Evolutionary conservation across 306 rosid genomes (phyloP).

Genomic region (Morella rubra): DNA sequence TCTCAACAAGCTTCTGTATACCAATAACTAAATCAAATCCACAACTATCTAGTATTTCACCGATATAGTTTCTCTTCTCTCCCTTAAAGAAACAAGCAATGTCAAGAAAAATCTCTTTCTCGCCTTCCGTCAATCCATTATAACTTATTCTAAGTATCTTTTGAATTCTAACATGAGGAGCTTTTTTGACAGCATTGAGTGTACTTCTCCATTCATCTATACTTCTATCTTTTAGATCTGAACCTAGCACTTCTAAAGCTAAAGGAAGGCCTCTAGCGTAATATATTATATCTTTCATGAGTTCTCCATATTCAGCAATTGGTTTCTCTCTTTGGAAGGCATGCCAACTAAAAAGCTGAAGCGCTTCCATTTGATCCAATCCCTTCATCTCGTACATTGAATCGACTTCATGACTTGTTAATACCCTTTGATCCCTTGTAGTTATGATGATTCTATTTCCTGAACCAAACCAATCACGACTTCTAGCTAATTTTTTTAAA

Average conservation of each 20-base stretch:
- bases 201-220: too few species aligned
- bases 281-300: background rate
- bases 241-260: constrained; percentile 32
- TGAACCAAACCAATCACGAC: constrained; percentile 33
- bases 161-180: too few species aligned
- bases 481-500: constrained; percentile 27
- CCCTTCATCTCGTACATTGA: constrained; percentile 2
- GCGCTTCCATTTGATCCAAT: too few species aligned
- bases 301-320: constrained; percentile 5
- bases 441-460: constrained; percentile 37
- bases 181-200: too few species aligned
- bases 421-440: constrained; percentile 30
- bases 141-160: too few species aligned
- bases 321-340: constrained; percentile 24
- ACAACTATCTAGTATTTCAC: too few species aligned
- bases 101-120: too few species aligned
- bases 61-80: too few species aligned
- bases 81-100: too few species aligned
- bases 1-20: too few species aligned
- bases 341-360: constrained; percentile 22
- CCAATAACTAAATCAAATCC: too few species aligned
- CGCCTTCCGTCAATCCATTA: too few species aligned
- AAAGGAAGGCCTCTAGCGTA: constrained; percentile 39
- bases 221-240: constrained; percentile 27
- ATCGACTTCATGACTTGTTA: background rate